These are phyloP conservation scores for Climacium dendroides DNA, from an alignment of 225 moss, liverwort and hornwort species.

Conservation along the genomic window DNA sequence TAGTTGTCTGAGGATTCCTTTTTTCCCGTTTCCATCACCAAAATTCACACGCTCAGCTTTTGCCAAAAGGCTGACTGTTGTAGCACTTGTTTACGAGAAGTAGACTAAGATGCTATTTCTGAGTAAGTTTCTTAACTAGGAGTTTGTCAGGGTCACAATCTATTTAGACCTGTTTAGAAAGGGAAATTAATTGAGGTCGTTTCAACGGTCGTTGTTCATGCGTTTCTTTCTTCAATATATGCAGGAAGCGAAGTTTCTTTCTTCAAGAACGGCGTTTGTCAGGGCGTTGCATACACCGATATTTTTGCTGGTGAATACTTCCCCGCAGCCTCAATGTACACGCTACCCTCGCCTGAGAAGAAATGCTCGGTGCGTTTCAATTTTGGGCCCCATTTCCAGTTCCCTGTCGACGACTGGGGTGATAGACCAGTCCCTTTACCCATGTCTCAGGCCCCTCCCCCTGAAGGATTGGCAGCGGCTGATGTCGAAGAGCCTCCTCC, in stretches of 20 bases:
- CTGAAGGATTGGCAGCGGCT: slow-evolving; percentile 42
- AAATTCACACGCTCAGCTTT: not conserved
- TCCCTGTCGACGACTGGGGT: slow-evolving; percentile 61
- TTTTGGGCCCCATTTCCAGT: slow-evolving; percentile 83
- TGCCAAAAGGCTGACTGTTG: not conserved
- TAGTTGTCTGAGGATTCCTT: not conserved
- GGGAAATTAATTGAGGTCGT: not conserved
- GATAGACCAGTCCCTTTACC: slow-evolving; percentile 62
- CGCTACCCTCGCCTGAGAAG: slow-evolving; percentile 64
- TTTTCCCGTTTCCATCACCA: not conserved
- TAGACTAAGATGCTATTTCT: not conserved
- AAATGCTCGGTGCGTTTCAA: slow-evolving; percentile 80
- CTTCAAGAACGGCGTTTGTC: slow-evolving; percentile 76
- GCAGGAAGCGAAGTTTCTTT: slow-evolving; percentile 83
- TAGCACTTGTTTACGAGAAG: not conserved
- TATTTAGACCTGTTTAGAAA: not conserved
- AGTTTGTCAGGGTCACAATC: not conserved
- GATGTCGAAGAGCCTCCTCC: slow-evolving; percentile 42
- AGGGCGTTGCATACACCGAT: slow-evolving; percentile 73
- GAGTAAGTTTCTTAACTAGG: not conserved
- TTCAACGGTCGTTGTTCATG: not conserved
- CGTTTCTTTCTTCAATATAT: not conserved
- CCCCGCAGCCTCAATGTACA: slow-evolving; percentile 97
- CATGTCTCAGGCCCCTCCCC: slow-evolving; percentile 70
- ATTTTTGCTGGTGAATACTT: slow-evolving; percentile 77